Conservation (phyloP, 108 stramenopile genomes). For the Pseudonitzschia multiseries region DNA sequence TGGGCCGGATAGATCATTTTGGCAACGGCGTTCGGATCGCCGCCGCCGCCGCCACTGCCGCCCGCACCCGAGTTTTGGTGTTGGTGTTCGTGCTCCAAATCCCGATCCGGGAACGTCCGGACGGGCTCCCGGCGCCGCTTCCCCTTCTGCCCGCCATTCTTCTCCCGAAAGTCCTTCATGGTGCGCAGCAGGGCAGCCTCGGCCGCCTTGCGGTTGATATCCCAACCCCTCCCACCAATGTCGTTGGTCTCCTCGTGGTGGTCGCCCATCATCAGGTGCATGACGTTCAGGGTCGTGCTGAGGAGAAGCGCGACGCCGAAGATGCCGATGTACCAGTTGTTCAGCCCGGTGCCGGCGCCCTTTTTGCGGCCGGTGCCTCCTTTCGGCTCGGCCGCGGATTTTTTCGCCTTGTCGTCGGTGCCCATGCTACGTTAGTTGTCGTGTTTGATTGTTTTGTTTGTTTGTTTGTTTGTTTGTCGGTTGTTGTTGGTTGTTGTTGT, state of each 20-base stretch:
- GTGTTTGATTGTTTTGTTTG: too few species aligned
- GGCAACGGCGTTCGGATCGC: background rate
- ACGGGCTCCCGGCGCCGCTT: background rate
- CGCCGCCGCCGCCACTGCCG: background rate
- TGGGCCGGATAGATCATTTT: slow-evolving; percentile 17
- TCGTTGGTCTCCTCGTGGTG: background rate
- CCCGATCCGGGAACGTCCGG: too few species aligned
- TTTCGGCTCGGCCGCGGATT: background rate
- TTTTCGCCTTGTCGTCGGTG: too few species aligned
- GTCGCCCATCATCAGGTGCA: slow-evolving; percentile 19
- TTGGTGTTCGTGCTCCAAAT: too few species aligned
- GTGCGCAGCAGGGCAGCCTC: background rate
- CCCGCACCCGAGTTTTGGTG: too few species aligned
- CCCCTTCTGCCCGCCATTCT: too few species aligned
- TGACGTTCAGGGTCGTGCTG: slow-evolving; percentile 21
- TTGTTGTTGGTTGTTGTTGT: too few species aligned
- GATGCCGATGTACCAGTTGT: slow-evolving; percentile 32
- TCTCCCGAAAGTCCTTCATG: slow-evolving; percentile 5
- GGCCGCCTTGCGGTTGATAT: background rate
- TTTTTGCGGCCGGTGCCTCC: background rate
- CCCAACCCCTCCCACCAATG: background rate
- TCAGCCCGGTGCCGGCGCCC: slow-evolving; percentile 24
- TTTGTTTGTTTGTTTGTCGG: too few species aligned
- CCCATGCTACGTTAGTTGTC: too few species aligned
- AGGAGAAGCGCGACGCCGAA: slow-evolving; percentile 33